Evolutionary conservation across 768 basidiomycete species (phyloP).

Genomic region (Macrolepiota albuminosa): DNA sequence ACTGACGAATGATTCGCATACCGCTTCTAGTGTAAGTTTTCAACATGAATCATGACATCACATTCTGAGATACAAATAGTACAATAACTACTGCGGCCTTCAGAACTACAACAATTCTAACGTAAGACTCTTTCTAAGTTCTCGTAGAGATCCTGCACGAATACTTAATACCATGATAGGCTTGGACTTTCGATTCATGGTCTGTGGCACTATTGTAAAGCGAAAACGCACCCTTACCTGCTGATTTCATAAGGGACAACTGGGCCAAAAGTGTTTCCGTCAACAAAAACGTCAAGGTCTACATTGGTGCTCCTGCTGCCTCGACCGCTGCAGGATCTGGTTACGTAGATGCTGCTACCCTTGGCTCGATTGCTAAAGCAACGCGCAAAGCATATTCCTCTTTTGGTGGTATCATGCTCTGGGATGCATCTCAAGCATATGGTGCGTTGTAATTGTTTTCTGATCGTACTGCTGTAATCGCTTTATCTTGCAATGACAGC

Average conservation of each 20-base stretch:
- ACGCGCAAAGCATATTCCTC: conserved; percentile 44
- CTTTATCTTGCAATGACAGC: conserved; percentile 13
- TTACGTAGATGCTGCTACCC: conserved; percentile 40
- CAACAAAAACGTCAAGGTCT: conserved; percentile 50
- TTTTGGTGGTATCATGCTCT: conserved; percentile 50
- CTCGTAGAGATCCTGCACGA: neutral
- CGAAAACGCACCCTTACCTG: neutral
- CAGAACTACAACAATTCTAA: conserved; percentile 36
- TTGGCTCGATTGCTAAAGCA: conserved; percentile 34
- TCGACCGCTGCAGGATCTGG: conserved; percentile 47
- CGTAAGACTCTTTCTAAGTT: conserved; percentile 19
- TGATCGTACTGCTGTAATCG: neutral
- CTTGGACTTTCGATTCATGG: conserved; percentile 48
- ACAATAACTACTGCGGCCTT: conserved; percentile 26
- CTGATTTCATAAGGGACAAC: conserved; percentile 33
- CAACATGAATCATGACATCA: neutral
- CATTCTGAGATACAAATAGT: conserved; percentile 6
- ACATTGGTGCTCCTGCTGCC: conserved; percentile 52
- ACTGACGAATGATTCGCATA: neutral
- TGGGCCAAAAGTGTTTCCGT: conserved; percentile 54
- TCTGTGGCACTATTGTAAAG: conserved; percentile 13
- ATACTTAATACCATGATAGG: conserved; percentile 16
- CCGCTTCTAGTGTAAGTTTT: conserved; percentile 8
- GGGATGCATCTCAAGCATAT: conserved; percentile 37
- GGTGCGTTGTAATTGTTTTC: conserved; percentile 23